Conservation (phyloP, 805 yeast genomes). For the Saccharomycopsis sp. region DNA sequence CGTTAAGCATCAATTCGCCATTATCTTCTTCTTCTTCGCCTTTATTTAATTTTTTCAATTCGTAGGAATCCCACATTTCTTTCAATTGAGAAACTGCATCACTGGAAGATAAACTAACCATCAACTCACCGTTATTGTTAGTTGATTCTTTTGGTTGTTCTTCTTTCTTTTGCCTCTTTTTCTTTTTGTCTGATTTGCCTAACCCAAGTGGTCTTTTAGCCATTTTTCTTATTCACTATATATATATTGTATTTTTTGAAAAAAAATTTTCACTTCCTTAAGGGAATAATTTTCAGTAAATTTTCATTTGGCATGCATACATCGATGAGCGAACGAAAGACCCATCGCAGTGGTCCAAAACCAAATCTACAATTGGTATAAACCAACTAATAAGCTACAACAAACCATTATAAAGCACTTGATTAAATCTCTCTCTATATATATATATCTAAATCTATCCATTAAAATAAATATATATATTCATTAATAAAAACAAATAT, state of each 20-base stretch:
- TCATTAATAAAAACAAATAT: too few species aligned
- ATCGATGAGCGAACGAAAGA: too few species aligned
- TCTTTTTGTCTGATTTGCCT: conserved; percentile 46
- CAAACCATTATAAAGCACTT: too few species aligned
- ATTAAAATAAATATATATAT: too few species aligned
- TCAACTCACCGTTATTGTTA: conserved; percentile 21
- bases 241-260: not conserved
- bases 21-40: conserved; percentile 22
- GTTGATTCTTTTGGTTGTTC: not conserved
- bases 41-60: conserved; percentile 23
- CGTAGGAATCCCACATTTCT: conserved; percentile 21
- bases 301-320: too few species aligned
- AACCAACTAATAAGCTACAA: too few species aligned
- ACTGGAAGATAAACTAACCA: conserved; percentile 4
- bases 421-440: too few species aligned
- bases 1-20: conserved; percentile 58
- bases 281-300: too few species aligned
- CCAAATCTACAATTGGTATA: too few species aligned
- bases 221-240: conserved; percentile 29
- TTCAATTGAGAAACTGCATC: conserved; percentile 26
- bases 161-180: conserved; percentile 25
- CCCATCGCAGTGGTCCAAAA: too few species aligned
- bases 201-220: conserved; percentile 63
- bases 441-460: too few species aligned
- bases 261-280: too few species aligned